Evolutionary conservation across 768 basidiomycete genomes (phyloP), one percentile per base, ranked within the genome.

Genomic region (Gloeostereum incarnatum): DNA sequence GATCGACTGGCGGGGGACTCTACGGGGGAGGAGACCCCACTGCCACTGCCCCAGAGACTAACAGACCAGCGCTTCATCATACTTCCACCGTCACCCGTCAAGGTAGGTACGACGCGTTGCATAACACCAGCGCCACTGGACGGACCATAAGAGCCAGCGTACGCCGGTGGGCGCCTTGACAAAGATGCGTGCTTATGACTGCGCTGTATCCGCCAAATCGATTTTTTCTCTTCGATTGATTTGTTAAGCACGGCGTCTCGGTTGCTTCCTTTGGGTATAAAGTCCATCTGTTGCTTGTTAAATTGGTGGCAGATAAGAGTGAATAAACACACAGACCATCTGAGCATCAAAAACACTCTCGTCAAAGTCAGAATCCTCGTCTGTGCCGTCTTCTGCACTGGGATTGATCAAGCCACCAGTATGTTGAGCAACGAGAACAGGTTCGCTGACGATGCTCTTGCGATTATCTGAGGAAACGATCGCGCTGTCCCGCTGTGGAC

Each of bases 211-310:
- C 66, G 69, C 59, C n/a, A n/a, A n/a, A n/a, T n/a, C n/a, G n/a
- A n/a, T n/a, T n/a, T n/a, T n/a, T 85, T 86, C 51, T 80, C 75
- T 38, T 78, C 72, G 2, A 54, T 39, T 0, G 84, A 57, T 6
- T 92, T 58, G 3, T 68, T 56, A 39, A 73, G 63, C 78, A 91
- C 81, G 1, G 65, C 69, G 2, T 60, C 61, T 26, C 83, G 72
- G 45, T 75, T 73, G 1, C 73, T 69, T n/a, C 76, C 83, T 53
- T 83, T 86, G 41, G 91, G 48, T 6, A 75, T 83, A 14, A 91
- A 55, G 8, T 79, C 71, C 44, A 85, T 74, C 89, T 91, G 39
- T 16, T 19, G 18, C 16, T 25, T 31, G 3, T 11, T 20, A 38
- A 21, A 36, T 5, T 22, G n/a, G n/a, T n/a, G n/a, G 7, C 1